These are phyloP conservation scores for Kuraishia ogatae DNA, from an alignment of 805 yeast genomes.

Conservation along the genomic window DNA sequence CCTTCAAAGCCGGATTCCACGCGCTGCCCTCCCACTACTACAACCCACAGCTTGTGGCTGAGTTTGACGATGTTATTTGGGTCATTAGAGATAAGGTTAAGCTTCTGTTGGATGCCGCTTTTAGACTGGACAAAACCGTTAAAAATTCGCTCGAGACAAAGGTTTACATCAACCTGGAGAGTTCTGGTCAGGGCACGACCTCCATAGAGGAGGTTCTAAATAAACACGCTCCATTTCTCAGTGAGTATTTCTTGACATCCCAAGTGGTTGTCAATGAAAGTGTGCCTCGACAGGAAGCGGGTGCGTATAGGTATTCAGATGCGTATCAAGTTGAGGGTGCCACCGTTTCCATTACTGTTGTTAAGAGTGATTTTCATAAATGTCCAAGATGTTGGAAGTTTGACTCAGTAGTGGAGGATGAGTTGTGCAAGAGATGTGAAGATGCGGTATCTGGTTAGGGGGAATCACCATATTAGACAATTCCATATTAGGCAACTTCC, in stretches of 20 bases:
- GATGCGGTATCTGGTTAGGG: conserved; percentile 16
- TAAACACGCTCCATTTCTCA: conserved; percentile 32
- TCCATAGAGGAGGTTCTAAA: conserved; percentile 10
- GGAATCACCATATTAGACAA: too few species aligned
- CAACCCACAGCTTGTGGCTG: conserved; percentile 27
- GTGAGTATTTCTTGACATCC: conserved; percentile 59
- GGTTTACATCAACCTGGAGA: conserved; percentile 25
- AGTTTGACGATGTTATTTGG: conserved; percentile 36
- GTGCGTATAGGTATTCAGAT: conserved; percentile 18
- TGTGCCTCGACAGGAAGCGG: neutral
- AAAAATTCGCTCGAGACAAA: conserved; percentile 54
- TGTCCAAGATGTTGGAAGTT: conserved; percentile 96
- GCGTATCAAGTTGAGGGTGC: conserved; percentile 20
- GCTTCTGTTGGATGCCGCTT: conserved; percentile 45
- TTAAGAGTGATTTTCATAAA: conserved; percentile 33
- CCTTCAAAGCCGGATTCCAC: conserved; percentile 39
- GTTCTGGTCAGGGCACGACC: conserved; percentile 1
- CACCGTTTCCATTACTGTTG: conserved; percentile 26
- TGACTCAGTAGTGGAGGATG: conserved; percentile 39
- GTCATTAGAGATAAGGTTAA: conserved; percentile 39
- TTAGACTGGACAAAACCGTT: conserved; percentile 39
- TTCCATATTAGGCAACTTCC: too few species aligned
- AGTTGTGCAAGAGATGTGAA: conserved; percentile 61
- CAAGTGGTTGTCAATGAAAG: conserved; percentile 30
- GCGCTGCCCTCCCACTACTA: conserved; percentile 25